Percentiles rank a stretch among this genome's conserved stretches.
phyloP scores from a whole-genome alignment of 1,284 basidiomycete species.

The Veloboletus limbatus region DNA sequence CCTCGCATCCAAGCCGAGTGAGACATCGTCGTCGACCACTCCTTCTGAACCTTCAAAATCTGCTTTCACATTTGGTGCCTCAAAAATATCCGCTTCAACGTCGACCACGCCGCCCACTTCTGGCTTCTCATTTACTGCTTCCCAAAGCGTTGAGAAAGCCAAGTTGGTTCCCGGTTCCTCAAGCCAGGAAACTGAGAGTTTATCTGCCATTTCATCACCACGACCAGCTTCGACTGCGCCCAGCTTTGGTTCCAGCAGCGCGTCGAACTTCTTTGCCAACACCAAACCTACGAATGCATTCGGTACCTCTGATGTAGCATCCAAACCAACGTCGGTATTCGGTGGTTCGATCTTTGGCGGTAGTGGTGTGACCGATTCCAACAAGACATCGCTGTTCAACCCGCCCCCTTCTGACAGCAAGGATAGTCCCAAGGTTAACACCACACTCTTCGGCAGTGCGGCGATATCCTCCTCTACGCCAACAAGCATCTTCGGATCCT shows the following conservation, averaged over 20 bases:
- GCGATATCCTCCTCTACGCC: conserved; percentile 12
- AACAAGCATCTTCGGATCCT: conserved; percentile 20
- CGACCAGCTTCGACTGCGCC: conserved; percentile 15
- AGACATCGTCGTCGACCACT: conserved; percentile 13
- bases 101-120: conserved; percentile 7
- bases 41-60: conserved; percentile 21
- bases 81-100: conserved; percentile 7
- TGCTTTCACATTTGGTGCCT: conserved; percentile 13
- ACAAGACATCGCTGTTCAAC: conserved; percentile 14
- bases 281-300: conserved; percentile 20
- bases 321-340: conserved; percentile 27
- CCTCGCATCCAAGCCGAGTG: conserved; percentile 19
- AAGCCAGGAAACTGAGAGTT: conserved; percentile 10
- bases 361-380: conserved; percentile 12
- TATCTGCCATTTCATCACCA: conserved; percentile 3
- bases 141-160: conserved; percentile 5
- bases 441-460: conserved; percentile 21
- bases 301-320: conserved; percentile 15
- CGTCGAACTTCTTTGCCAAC: conserved; percentile 25
- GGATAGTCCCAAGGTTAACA: conserved; percentile 12
- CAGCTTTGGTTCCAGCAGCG: conserved; percentile 16
- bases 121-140: conserved; percentile 13
- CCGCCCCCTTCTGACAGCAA: conserved; percentile 10
- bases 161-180: conserved; percentile 6
- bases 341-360: conserved; percentile 29